A percentile compares a stretch with the other conserved stretches of the same genome.
Conservation (phyloP, 148 eudicot species). For the Rhododendron ferrugineum region DNA sequence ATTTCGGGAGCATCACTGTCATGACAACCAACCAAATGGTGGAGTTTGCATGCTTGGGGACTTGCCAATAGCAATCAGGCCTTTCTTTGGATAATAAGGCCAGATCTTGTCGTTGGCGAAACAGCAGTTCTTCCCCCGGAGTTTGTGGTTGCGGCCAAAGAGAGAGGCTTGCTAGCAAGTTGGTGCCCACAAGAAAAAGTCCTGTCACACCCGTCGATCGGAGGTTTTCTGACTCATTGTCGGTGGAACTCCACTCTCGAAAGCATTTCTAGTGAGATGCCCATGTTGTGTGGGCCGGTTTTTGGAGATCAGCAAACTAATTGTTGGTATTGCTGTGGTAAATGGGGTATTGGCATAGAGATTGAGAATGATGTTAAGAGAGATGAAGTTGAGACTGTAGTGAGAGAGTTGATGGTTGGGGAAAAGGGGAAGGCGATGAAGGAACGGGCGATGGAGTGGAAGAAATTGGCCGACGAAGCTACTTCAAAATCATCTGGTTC, state of each 20-base stretch:
- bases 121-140: conserved; percentile 13
- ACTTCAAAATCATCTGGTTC: conserved; percentile 1
- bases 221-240: conserved; percentile 22
- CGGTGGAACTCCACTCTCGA: conserved; percentile 36
- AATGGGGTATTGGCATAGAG: conserved; percentile 24
- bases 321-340: conserved; percentile 17
- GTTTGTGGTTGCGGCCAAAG: conserved; percentile 14
- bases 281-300: conserved; percentile 16
- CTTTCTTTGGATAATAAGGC: conserved; percentile 41
- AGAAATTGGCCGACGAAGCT: conserved; percentile 17
- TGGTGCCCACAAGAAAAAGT: conserved; percentile 33
- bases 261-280: conserved; percentile 15
- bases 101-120: conserved; percentile 27
- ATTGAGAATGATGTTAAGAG: conserved; percentile 17
- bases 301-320: conserved; percentile 20
- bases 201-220: conserved; percentile 11
- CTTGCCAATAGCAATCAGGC: conserved; percentile 27
- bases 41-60: conserved; percentile 38
- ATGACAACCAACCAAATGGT: conserved; percentile 18
- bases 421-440: conserved; percentile 17
- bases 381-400: conserved; percentile 21
- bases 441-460: conserved; percentile 16
- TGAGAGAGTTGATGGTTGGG: conserved; percentile 11
- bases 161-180: conserved; percentile 19
- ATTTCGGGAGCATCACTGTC: conserved; percentile 21